Evolutionary conservation across 164 flowering plant species (phyloP).

Genomic region (Magnolia officinalis): DNA sequence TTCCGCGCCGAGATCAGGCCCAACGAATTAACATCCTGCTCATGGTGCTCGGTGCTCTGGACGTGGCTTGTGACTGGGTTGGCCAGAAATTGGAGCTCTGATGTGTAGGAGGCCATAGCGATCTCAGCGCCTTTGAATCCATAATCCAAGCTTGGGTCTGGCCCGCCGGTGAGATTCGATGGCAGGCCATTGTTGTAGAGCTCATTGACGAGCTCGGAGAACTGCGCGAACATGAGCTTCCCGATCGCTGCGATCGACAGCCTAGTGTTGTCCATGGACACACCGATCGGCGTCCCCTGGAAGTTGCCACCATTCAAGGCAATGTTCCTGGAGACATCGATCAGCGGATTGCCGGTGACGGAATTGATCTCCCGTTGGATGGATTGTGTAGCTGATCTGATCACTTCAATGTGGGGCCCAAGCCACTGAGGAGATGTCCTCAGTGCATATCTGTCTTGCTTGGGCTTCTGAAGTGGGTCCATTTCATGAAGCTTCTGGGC

Average conservation of each 20-base stretch:
- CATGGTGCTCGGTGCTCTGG: conserved; percentile 43
- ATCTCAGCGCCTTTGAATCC: conserved; percentile 48
- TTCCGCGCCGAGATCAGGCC: conserved; percentile 47
- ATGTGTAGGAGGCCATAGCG: conserved; percentile 44
- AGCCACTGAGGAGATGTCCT: conserved; percentile 47
- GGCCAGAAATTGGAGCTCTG: conserved; percentile 43
- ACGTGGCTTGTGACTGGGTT: conserved; percentile 44
- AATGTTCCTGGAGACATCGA: conserved; percentile 29
- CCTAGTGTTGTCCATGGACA: conserved; percentile 42
- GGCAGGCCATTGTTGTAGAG: conserved; percentile 46
- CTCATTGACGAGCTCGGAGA: conserved; percentile 39
- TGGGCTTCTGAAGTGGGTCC: conserved; percentile 37
- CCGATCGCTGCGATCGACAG: conserved; percentile 41
- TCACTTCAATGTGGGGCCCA: conserved; percentile 42
- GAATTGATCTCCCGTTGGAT: conserved; percentile 44
- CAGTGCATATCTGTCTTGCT: conserved; percentile 39
- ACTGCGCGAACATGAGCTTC: conserved; percentile 44
- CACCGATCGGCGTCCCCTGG: conserved; percentile 47
- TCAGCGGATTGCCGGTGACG: conserved; percentile 36
- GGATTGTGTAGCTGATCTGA: conserved; percentile 28
- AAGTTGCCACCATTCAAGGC: conserved; percentile 45
- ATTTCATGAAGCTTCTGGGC: conserved; percentile 25
- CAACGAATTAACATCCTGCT: conserved; percentile 46
- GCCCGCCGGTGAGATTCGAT: conserved; percentile 34
- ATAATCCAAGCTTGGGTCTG: conserved; percentile 41